Evolutionary conservation across 495 filamentous ascomycete genomes (phyloP), one percentile per base, ranked within the genome.

Genomic region (Rostrohypoxylon terebratum): DNA sequence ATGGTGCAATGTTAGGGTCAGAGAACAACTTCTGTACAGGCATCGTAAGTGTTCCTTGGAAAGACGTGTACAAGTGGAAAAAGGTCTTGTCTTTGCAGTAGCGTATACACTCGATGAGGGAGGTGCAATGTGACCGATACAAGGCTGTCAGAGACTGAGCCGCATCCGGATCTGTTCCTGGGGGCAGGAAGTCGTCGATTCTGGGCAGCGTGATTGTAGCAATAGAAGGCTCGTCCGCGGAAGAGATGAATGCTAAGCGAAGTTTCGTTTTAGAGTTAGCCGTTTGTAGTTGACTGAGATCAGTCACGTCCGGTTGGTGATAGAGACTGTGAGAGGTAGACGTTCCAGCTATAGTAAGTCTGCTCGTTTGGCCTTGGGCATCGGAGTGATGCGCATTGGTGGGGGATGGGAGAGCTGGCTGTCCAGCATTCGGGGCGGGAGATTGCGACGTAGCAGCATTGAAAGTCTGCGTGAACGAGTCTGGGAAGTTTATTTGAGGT

Each of bases 21-120:
- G 90, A 89, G 66, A 99, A 90, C 10, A 99, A 86, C 80, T 95
- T 98, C 81, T 97, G 94, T n/a, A 97, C 94, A 3, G 96, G 96
- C 77, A 97, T 94, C 14, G 96, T 98, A 73, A 99, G 85, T 2
- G 94, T 97, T 60, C 96, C 96, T 69, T 96, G 92, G 80, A 98
- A 98, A 8, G 95, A 95, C 36, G 91, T 92, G 79, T 96, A 97
- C n/a, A 97, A 90, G 72, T 94, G 92, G 75, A 97, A 93, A 74
- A 99, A 94, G 28, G 94, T 93, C 75, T 96, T 93, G 75, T 97
- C 91, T 74, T 96, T 96, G 87, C 93, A 96, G 77, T 91, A 98
- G 13, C 96, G 94, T 69, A 99, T 92, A 66, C 91, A 93, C 80
- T 98, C 96, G 31, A 98, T 91, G 13, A 99, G 86, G 2, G 93